Base-by-base conservation (phyloP, 305 asterid species). In the Salvia sclarea region DNA sequence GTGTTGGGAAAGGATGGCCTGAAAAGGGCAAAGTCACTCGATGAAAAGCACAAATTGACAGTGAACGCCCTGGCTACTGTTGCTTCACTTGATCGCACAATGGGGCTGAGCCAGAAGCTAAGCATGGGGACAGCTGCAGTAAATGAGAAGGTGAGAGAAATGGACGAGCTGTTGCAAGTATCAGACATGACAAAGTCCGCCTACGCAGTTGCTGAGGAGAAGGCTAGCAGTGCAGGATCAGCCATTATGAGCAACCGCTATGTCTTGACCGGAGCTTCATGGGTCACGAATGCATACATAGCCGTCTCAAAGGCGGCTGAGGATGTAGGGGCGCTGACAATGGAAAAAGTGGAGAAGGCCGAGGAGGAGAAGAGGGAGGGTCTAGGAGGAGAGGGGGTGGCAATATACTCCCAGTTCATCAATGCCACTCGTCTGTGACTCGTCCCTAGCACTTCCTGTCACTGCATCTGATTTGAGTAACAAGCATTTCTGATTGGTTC, bases 1-100 rank as follows among this genome's bases (percentile, higher is more conserved):
- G 75, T 75, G 11, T 65, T 87, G 64, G 89, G 89, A 64, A 83
- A 85, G 60, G 91, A 82, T 66, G 89, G 86, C 16, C 64, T 88
- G 10, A 80, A 76, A 61, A 81, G 62, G 71, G 92, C 92, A 11
- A 77, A 79, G 72, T 67, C 80, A 8, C 71, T 88, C 2, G 90
- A 85, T 3, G 81, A 83, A 57, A 85, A 63, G 83, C 95, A 80
- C 74, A 79, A 71, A 1, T 45, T 77, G 73, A 78, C 78, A 35
- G 60, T 78, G 16, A 79, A 73, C 11, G 95, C 91, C 25, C 76
- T 84, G 1, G 81, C 88, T 2, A 82, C 84, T 0, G 85, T 78
- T 21, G 84, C 86, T 16, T 80, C 84, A 40, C 75, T 88, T 5
- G 88, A 88, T 28, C 64, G 47, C 8, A 79, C 50, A 56, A 71